Evolutionary conservation across 495 filamentous ascomycete species (phyloP).

Genomic region (Viridothelium virens): DNA sequence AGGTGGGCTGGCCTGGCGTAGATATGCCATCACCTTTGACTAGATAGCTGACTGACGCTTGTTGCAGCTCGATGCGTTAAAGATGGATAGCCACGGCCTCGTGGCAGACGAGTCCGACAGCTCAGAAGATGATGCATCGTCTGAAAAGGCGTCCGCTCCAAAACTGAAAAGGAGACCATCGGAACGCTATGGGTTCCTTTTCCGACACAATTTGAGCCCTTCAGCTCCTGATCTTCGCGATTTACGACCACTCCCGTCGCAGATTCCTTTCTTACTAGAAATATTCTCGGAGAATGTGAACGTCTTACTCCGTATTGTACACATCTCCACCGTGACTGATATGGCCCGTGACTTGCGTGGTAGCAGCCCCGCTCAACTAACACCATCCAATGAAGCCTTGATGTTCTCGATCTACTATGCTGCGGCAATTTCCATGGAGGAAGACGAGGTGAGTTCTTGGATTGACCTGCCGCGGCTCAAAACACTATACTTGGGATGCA

Average conservation of each 20-base stretch:
- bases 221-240: constrained; percentile 34
- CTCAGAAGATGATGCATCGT: constrained; percentile 39
- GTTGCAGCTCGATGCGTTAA: constrained; percentile 40
- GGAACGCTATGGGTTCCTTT: constrained; percentile 50
- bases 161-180: constrained; percentile 39
- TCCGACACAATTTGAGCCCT: constrained; percentile 40
- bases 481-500: background rate
- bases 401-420: constrained; percentile 56
- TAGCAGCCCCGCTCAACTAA: constrained; percentile 31
- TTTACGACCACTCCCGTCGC: constrained; percentile 46
- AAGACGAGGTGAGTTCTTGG: constrained; percentile 38
- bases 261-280: constrained; percentile 46
- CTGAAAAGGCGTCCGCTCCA: constrained; percentile 31
- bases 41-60: constrained; percentile 16
- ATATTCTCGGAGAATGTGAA: constrained; percentile 50
- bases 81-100: constrained; percentile 34
- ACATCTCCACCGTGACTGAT: constrained; percentile 46
- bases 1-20: constrained; percentile 35
- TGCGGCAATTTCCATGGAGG: constrained; percentile 50
- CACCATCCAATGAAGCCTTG: constrained; percentile 47
- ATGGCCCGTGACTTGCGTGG: constrained; percentile 39
- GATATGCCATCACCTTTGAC: constrained; percentile 6
- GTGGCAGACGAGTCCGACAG: constrained; percentile 32
- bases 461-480: background rate
- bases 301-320: constrained; percentile 41